Percentiles rank a stretch among this genome's conserved stretches.
Evolutionary conservation across 768 basidiomycete genomes (phyloP).

Genomic region (Xanthoconium stramineum): DNA sequence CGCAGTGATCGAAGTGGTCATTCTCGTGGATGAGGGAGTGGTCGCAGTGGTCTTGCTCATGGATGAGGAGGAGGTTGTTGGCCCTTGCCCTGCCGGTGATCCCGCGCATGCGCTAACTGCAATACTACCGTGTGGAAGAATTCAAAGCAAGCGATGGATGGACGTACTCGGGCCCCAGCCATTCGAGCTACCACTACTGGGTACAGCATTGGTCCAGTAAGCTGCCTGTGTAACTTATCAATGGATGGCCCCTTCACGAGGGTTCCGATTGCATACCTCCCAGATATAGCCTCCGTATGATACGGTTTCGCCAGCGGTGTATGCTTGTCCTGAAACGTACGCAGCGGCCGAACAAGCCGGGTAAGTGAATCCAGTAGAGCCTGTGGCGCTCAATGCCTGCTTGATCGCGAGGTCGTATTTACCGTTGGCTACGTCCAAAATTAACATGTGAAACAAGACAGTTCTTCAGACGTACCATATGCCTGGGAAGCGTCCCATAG

Average conservation of each 20-base stretch:
- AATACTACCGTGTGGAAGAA: neutral
- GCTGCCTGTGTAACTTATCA: slow-evolving; percentile 46
- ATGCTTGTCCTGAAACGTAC: slow-evolving; percentile 46
- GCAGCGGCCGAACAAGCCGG: slow-evolving; percentile 58
- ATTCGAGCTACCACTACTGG: slow-evolving; percentile 45
- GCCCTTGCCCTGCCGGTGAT: neutral
- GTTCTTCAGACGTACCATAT: slow-evolving; percentile 16
- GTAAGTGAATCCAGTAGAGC: slow-evolving; percentile 67
- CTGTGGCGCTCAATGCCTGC: slow-evolving; percentile 53
- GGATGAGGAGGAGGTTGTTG: slow-evolving; percentile 18
- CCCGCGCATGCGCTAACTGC: slow-evolving; percentile 25
- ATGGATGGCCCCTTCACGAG: neutral
- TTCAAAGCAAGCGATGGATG: neutral
- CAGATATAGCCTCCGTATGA: slow-evolving; percentile 63
- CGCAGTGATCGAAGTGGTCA: slow-evolving; percentile 1
- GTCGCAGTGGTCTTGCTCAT: slow-evolving; percentile 2
- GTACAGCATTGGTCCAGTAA: slow-evolving; percentile 50
- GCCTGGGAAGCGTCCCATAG: slow-evolving; percentile 47
- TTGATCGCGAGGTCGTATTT: slow-evolving; percentile 62
- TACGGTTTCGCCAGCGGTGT: slow-evolving; percentile 50
- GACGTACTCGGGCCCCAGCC: slow-evolving; percentile 64
- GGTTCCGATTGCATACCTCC: slow-evolving; percentile 40
- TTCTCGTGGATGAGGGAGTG: slow-evolving; percentile 12
- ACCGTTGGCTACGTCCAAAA: slow-evolving; percentile 42
- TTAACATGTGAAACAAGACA: slow-evolving; percentile 1